These are phyloP conservation scores for Candida fluviatilis DNA, from an alignment of 805 yeast genomes.

Conservation along the genomic window DNA sequence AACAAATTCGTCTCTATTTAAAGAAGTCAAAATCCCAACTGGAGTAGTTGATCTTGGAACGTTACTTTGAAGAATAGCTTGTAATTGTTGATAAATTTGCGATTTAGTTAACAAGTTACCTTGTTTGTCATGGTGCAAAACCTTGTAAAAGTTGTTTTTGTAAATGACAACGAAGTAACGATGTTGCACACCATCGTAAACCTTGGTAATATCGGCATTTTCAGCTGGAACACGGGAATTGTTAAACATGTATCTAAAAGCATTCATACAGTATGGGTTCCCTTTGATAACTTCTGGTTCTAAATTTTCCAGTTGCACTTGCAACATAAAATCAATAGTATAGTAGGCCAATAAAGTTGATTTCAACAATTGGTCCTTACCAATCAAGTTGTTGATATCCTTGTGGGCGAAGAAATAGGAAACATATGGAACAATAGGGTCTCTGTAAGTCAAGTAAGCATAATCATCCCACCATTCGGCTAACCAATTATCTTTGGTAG, in stretches of 20 bases:
- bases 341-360: slow-evolving; percentile 72
- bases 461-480: slow-evolving; percentile 91
- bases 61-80: slow-evolving; percentile 37
- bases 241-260: slow-evolving; percentile 88
- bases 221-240: slow-evolving; percentile 75
- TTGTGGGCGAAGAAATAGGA: slow-evolving; percentile 86
- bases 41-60: slow-evolving; percentile 35
- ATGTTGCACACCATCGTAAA: slow-evolving; percentile 47
- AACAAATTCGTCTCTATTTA: slow-evolving; percentile 82
- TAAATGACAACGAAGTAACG: slow-evolving; percentile 69
- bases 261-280: slow-evolving; percentile 91
- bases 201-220: slow-evolving; percentile 58
- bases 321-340: slow-evolving; percentile 61
- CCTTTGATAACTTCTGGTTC: slow-evolving; percentile 78
- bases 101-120: slow-evolving; percentile 44
- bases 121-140: slow-evolving; percentile 48
- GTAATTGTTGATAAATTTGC: slow-evolving; percentile 56
- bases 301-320: slow-evolving; percentile 66
- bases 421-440: slow-evolving; percentile 92
- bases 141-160: slow-evolving; percentile 78
- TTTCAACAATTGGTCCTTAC: slow-evolving; percentile 61
- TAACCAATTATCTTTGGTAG: slow-evolving; percentile 79
- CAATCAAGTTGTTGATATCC: slow-evolving; percentile 56
- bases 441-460: slow-evolving; percentile 86
- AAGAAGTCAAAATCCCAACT: slow-evolving; percentile 58